phyloP scores from a whole-genome alignment of 1,284 basidiomycete species.

The Mycosarcoma mackinlayi region DNA sequence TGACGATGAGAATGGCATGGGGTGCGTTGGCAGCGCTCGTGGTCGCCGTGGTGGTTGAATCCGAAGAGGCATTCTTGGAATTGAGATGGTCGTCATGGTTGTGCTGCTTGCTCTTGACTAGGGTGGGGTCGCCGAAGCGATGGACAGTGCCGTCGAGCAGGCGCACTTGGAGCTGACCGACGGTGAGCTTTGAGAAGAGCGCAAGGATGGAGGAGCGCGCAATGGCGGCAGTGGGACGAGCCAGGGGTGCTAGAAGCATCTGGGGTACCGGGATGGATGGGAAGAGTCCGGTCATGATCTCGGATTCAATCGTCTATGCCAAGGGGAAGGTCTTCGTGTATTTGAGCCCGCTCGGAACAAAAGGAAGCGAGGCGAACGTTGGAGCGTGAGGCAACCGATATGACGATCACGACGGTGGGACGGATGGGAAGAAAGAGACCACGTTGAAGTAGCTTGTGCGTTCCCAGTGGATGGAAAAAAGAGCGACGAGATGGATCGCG shows the following conservation, averaged over 20 bases:
- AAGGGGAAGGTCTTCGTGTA: too few relatives aligned
- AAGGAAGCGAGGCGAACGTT: neutral
- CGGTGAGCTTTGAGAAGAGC: constrained; percentile 46
- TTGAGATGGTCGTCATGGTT: constrained; percentile 11
- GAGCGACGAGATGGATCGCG: constrained; percentile 31
- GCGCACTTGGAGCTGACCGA: constrained; percentile 48
- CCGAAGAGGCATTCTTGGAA: neutral
- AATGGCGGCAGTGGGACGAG: constrained; percentile 34
- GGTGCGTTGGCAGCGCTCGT: constrained; percentile 15
- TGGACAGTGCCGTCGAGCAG: constrained; percentile 22
- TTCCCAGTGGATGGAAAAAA: neutral
- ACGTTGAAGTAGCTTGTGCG: constrained; percentile 30
- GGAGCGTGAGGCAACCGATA: neutral
- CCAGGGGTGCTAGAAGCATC: constrained; percentile 26
- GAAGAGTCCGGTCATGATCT: constrained; percentile 36
- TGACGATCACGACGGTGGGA: too few relatives aligned
- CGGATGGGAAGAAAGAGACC: constrained; percentile 10
- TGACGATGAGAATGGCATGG: constrained; percentile 75
- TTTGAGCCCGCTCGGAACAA: neutral
- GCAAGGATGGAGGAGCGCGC: constrained; percentile 41
- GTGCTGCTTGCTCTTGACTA: constrained; percentile 51
- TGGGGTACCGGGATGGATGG: constrained; percentile 43
- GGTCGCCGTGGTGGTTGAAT: constrained; percentile 2
- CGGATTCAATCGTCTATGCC: neutral
- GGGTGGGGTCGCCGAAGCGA: constrained; percentile 46